Base-by-base conservation (phyloP, 2,329 filamentous ascomycete genomes). In the Pleoardoris graminearum region DNA sequence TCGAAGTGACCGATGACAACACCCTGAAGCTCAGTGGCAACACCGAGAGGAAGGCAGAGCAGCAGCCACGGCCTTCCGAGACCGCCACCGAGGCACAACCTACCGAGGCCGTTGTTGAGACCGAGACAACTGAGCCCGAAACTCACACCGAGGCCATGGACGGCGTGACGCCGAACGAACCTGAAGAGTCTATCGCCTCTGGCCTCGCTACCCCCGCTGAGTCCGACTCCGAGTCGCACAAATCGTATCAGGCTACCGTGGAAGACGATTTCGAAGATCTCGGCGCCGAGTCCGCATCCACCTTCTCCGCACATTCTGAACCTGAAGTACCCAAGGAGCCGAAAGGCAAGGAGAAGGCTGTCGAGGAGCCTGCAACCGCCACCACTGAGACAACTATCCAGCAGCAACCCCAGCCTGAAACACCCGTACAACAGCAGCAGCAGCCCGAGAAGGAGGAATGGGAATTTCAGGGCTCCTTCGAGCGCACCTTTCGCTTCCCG, bases 401-500 rank as follows among this genome's bases (percentile, higher is more conserved):
- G 29, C 50, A 56, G 14, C 58, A 69, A 22, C 54, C 55, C 19
- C 56, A 68, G 30, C 29, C 55, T 7, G 58, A 68, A 38, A 53
- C 29, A 11, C 53, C 59, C 11, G 54, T 48, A 7, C 60, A 54
- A 35, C 53, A 57, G 30, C 30, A 42, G 21, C 50, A 55, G 8
- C 25, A 59, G 44, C 21, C 46, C 3, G 52, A 67, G 8, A 30
- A 33, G 3, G 51, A 50, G 7, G 41, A 48, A 30, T 42, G 42
- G 76, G 84, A 85, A 62, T 82, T 79, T 54, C 75, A 86, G 52
- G 87, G 87, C 69, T 80, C 85, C 60, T 90, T 90, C 75, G 79
- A 82, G 43, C 82, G 87, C 58, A 83, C 79, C 53, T 90, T 90
- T 76, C 82, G 77, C 70, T 90, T 90, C 77, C 85, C 86, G 0